These are phyloP conservation scores for Lasiosphaeriaceae sp. DNA, from an alignment of 495 filamentous ascomycete genomes.

Conservation along the genomic window DNA sequence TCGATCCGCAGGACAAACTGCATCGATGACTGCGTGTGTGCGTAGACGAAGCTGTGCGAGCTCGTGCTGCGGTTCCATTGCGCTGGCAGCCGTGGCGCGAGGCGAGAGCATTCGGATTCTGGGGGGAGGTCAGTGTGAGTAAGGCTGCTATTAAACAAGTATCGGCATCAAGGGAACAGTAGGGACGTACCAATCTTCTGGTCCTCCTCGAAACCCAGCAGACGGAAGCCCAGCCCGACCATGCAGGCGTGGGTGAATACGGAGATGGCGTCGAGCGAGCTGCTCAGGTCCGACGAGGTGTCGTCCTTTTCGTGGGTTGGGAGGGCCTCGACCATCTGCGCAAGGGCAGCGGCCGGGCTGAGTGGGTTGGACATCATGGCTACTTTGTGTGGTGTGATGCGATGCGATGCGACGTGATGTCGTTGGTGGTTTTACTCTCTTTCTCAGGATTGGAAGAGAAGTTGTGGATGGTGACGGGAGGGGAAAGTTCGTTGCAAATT, in stretches of 20 bases:
- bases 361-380: constrained; percentile 31
- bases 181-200: constrained; percentile 56
- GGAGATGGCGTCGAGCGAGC: constrained; percentile 78
- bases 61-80: constrained; percentile 71
- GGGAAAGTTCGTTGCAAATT: no score
- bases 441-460: no score
- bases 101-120: constrained; percentile 38
- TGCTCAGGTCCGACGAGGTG: constrained; percentile 61
- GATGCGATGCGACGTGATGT: no score
- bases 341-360: constrained; percentile 40
- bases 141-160: not conserved
- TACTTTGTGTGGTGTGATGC: not conserved
- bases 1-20: constrained; percentile 77
- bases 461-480: no score
- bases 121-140: not conserved
- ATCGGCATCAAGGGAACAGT: no score
- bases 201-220: constrained; percentile 81
- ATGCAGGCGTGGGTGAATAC: constrained; percentile 83
- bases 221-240: constrained; percentile 71
- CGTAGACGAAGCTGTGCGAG: constrained; percentile 79
- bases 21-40: constrained; percentile 84
- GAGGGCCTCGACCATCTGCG: constrained; percentile 55
- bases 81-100: constrained; percentile 60
- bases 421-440: no score
- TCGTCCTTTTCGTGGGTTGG: constrained; percentile 47